Evolutionary conservation across 352 stramenopile genomes (phyloP).

Genomic region (Globisporangium barbulae): DNA sequence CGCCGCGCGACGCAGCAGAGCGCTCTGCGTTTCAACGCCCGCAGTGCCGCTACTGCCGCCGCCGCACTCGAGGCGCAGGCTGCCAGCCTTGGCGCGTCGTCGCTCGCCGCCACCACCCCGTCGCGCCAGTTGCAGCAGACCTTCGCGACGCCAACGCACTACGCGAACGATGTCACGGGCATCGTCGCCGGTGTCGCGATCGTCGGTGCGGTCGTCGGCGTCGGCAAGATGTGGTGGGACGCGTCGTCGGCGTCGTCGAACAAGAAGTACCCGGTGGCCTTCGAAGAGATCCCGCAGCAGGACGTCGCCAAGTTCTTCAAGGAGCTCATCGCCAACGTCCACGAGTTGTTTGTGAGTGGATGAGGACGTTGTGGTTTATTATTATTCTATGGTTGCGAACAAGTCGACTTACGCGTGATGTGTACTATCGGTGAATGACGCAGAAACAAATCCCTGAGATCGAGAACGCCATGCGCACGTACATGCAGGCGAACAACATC

Average conservation of each 20-base stretch:
- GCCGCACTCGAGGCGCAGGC: background rate
- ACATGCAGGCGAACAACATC: conserved; percentile 68
- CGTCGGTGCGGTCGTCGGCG: conserved; percentile 58
- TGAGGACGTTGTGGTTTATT: background rate
- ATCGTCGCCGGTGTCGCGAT: conserved; percentile 69
- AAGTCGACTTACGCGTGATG: background rate
- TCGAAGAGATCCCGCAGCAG: conserved; percentile 56
- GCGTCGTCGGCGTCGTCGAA: conserved; percentile 39
- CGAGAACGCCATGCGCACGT: conserved; percentile 55
- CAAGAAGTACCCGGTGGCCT: conserved; percentile 10
- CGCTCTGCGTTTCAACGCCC: conserved; percentile 3
- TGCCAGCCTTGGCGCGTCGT: conserved; percentile 2
- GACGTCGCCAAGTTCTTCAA: conserved; percentile 70
- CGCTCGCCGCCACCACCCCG: background rate
- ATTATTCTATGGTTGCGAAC: background rate
- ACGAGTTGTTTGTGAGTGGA: conserved; percentile 58
- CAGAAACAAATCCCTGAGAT: conserved; percentile 69
- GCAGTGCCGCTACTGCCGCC: conserved; percentile 4
- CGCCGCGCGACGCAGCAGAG: conserved; percentile 30
- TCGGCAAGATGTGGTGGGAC: conserved; percentile 88
- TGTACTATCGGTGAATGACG: background rate
- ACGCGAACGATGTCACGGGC: conserved; percentile 51
- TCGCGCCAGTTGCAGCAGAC: background rate
- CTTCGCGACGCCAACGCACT: conserved; percentile 21
- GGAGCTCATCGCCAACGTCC: conserved; percentile 60